These are phyloP conservation scores for Aspergillus japonicus DNA, from an alignment of 2,329 filamentous ascomycete genomes.

Conservation along the genomic window DNA sequence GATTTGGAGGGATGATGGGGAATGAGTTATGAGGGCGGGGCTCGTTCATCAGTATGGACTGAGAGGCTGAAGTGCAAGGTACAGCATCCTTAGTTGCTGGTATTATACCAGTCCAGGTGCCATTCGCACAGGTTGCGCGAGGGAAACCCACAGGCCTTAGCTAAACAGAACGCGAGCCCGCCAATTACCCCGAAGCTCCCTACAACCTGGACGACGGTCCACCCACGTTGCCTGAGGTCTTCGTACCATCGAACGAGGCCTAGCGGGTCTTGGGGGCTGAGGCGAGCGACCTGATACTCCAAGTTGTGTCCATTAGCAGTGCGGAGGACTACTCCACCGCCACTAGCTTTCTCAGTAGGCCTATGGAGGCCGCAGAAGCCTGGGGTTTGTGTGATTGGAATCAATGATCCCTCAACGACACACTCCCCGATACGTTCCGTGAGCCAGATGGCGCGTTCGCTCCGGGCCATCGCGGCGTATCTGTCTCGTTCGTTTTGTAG, in stretches of 20 bases:
- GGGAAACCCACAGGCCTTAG: conserved; percentile 42
- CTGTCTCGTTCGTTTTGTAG: conserved; percentile 69
- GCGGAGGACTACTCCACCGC: conserved; percentile 23
- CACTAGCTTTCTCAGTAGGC: conserved; percentile 25
- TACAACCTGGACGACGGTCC: conserved; percentile 69
- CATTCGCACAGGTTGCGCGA: conserved; percentile 32
- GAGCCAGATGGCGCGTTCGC: conserved; percentile 68
- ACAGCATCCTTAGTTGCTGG: conserved; percentile 10
- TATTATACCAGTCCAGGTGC: conserved; percentile 27
- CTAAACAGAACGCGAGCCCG: conserved; percentile 66
- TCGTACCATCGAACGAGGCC: conserved; percentile 71
- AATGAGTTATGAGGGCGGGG: neutral
- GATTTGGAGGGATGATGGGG: too few species aligned
- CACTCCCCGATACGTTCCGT: conserved; percentile 66
- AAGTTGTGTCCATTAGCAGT: conserved; percentile 26
- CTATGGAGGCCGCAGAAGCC: conserved; percentile 28
- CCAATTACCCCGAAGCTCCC: conserved; percentile 73
- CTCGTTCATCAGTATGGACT: too few species aligned
- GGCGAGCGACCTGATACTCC: conserved; percentile 34
- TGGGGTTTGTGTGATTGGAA: conserved; percentile 49
- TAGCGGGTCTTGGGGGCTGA: conserved; percentile 70
- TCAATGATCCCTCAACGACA: conserved; percentile 62
- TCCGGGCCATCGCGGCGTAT: conserved; percentile 62
- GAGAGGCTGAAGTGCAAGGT: neutral
- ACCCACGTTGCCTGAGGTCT: conserved; percentile 63